Conservation (phyloP, 768 basidiomycete genomes). For the Tricholoma matsutake region DNA sequence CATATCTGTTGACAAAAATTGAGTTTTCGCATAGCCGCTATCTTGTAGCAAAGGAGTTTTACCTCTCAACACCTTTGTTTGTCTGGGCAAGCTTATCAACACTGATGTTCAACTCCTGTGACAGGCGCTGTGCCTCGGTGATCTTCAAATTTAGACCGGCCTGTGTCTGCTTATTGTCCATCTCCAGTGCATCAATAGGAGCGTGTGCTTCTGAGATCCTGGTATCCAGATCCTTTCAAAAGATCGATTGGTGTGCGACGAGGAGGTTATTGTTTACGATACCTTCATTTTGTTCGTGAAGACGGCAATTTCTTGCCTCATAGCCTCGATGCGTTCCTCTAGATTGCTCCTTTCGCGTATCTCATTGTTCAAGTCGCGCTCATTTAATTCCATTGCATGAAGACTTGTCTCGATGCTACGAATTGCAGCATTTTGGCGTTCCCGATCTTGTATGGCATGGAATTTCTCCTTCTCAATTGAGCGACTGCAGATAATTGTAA, state of each 20-base stretch:
- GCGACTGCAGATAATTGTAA: slow-evolving; percentile 41
- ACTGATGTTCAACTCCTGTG: slow-evolving; percentile 65
- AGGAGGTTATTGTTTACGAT: background rate
- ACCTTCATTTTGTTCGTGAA: slow-evolving; percentile 53
- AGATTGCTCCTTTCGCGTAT: slow-evolving; percentile 55
- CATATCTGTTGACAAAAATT: slow-evolving; percentile 50
- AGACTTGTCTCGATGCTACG: slow-evolving; percentile 59
- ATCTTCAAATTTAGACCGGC: slow-evolving; percentile 48
- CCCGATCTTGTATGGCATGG: slow-evolving; percentile 54
- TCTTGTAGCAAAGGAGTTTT: slow-evolving; percentile 11
- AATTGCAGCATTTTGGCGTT: slow-evolving; percentile 51
- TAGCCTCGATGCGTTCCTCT: slow-evolving; percentile 53
- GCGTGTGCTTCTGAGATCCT: slow-evolving; percentile 58
- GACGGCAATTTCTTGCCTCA: slow-evolving; percentile 53
- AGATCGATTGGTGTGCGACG: slow-evolving; percentile 2
- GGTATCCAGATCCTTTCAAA: slow-evolving; percentile 55
- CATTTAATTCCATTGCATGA: slow-evolving; percentile 59
- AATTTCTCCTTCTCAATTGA: slow-evolving; percentile 62
- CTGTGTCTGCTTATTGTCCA: slow-evolving; percentile 48
- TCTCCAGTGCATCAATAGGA: slow-evolving; percentile 63
- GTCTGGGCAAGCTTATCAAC: slow-evolving; percentile 58
- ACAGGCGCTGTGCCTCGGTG: slow-evolving; percentile 47
- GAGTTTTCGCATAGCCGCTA: background rate
- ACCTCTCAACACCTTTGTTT: slow-evolving; percentile 69
- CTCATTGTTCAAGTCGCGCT: slow-evolving; percentile 53